Base-by-base conservation (phyloP, 345 rosid genomes). In the Geranium brycei region DNA sequence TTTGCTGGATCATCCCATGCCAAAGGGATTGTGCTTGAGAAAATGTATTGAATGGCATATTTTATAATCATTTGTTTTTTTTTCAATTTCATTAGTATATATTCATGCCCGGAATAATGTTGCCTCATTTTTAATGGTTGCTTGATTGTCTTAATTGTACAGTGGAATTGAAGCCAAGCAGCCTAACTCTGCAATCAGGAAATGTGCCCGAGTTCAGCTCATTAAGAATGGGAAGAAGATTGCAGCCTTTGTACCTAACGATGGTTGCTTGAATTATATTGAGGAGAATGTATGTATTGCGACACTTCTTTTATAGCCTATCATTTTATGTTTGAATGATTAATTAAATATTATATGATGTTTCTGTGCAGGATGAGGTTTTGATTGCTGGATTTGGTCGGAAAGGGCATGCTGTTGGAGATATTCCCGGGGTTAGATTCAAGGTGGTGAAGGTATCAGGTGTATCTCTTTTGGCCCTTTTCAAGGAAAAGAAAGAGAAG, bases 151-250 rank as follows among this genome's bases (percentile, higher is more conserved):
- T 60, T 19, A 35, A 51, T 19, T 59, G 5, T 73, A 74, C 88
- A 89, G 96, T 8, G 97, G 99, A 65, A 90, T 87, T 79, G 95
- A 90, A 71, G 99, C 97, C 55, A 92, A 92, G 83, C 95, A 87
- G 86, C 98, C 98, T 5, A 92, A 92, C 82, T 92, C 98, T 78
- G 98, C 97, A 53, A 92, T 92, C 75, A 77, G 97, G 62, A 89
- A 92, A 59, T 92, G 97, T 80, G 97, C 97, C 62, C 75, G 97
- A 64, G 98, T 89, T 72, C 98, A 92, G 74, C 69, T 89, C 55
- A 92, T 92, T 77, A 92, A 92, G 74, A 92, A 92, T 31, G 95
- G 95, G 0, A 92, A 92, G 79, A 92, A 92, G 80, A 92, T 92
- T 66, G 95, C 95, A 59, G 98, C 98, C 35, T 92, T 92, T 60